Percentiles rank a stretch among this genome's conserved stretches.
Conservation (phyloP, 345 rosid species). For the Eucalyptus coolabah region DNA sequence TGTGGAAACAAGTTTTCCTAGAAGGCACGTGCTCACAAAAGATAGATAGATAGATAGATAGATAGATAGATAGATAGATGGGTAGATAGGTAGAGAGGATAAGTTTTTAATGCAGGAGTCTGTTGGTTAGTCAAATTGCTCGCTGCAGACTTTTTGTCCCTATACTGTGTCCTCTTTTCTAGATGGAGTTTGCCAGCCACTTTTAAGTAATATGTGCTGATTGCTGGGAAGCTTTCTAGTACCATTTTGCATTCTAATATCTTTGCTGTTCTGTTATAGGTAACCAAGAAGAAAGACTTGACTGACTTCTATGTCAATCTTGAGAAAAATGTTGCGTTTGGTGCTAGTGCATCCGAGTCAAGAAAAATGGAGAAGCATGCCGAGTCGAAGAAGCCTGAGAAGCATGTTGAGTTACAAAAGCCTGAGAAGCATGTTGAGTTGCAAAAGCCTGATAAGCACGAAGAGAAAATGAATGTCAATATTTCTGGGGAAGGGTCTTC, state of each 20-base stretch:
- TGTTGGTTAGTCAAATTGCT: not conserved
- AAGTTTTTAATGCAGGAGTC: not conserved
- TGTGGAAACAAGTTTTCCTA: not conserved
- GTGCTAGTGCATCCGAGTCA: constrained; percentile 28
- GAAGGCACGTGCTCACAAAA: not conserved
- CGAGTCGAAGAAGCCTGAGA: constrained; percentile 28
- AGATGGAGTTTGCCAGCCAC: not conserved
- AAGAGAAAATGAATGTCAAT: constrained; percentile 5
- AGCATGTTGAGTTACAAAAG: constrained; percentile 18
- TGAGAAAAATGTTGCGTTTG: constrained; percentile 74
- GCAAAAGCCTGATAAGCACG: constrained; percentile 14
- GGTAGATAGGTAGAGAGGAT: not conserved
- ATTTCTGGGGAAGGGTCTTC: constrained; percentile 1
- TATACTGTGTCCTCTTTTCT: not conserved
- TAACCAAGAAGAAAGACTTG: constrained; percentile 81
- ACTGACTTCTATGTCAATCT: constrained; percentile 80
- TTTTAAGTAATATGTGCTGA: not conserved
- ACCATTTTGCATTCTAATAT: not conserved
- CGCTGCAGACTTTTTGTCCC: not conserved
- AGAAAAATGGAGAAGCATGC: constrained; percentile 24
- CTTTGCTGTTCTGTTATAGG: constrained; percentile 27
- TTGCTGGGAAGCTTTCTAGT: not conserved
- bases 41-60: not conserved
- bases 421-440: constrained; percentile 20
- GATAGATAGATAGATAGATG: not conserved